Conservation (phyloP, 225 moss, liverwort and hornwort genomes). For the Lunularia cruciata region DNA sequence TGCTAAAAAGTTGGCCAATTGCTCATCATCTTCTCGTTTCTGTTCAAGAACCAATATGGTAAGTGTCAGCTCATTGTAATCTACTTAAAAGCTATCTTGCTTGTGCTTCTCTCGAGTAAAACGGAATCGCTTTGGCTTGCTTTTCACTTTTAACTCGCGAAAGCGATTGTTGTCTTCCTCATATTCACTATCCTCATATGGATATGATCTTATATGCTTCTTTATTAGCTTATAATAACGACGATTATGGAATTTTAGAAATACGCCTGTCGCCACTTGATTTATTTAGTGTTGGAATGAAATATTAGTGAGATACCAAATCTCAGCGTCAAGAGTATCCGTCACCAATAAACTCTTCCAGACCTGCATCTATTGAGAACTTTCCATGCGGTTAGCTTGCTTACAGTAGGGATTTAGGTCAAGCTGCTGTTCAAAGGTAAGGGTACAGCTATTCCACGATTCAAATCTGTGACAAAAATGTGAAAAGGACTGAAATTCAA, state of each 20-base stretch:
- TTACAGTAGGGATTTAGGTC: not conserved
- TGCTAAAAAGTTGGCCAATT: constrained; percentile 30
- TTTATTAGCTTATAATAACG: not conserved
- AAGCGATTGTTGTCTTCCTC: no score
- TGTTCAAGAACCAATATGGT: not conserved
- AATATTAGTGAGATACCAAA: no score
- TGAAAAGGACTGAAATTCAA: not conserved
- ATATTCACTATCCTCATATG: no score
- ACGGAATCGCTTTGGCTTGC: no score
- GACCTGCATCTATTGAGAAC: no score
- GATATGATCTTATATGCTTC: no score
- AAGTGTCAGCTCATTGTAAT: not conserved
- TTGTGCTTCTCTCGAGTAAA: not conserved
- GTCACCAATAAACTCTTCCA: no score
- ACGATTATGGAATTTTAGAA: no score
- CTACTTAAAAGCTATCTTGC: not conserved
- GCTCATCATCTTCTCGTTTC: constrained; percentile 41
- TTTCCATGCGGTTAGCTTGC: not conserved
- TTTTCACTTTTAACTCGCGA: no score
- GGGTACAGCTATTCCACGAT: not conserved
- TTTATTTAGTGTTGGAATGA: no score
- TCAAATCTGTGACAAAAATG: not conserved
- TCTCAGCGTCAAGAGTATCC: no score
- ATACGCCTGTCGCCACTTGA: no score
- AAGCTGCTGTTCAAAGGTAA: not conserved